Conservation (phyloP, 2,329 filamentous ascomycete species). For the Mycocentrospora acerina region DNA sequence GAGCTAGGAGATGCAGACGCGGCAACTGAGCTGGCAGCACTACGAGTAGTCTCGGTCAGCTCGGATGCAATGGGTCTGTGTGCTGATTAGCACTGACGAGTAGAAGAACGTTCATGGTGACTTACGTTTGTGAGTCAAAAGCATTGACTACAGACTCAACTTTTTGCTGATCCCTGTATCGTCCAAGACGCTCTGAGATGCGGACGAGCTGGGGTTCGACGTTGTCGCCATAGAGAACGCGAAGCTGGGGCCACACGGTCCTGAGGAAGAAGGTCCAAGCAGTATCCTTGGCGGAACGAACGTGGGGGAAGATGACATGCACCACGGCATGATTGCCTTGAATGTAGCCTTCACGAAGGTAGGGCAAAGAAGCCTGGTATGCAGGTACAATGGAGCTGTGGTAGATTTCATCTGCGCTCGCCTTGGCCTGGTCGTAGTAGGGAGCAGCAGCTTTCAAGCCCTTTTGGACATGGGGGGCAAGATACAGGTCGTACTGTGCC, state of each 20-base stretch:
- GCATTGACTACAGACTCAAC: slow-evolving; percentile 61
- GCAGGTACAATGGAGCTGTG: slow-evolving; percentile 73
- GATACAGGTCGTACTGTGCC: slow-evolving; percentile 66
- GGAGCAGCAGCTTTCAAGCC: slow-evolving; percentile 62
- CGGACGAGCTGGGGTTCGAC: slow-evolving; percentile 93
- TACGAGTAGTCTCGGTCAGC: slow-evolving; percentile 19
- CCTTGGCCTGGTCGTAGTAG: slow-evolving; percentile 68
- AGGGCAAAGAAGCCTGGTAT: slow-evolving; percentile 73
- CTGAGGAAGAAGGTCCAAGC: slow-evolving; percentile 70
- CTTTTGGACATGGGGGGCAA: slow-evolving; percentile 74
- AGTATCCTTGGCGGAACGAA: slow-evolving; percentile 69
- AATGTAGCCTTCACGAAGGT: slow-evolving; percentile 68
- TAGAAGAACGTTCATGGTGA: neutral
- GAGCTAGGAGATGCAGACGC: slow-evolving; percentile 21
- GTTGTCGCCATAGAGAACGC: slow-evolving; percentile 81
- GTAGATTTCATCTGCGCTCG: slow-evolving; percentile 67
- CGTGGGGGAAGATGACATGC: slow-evolving; percentile 71
- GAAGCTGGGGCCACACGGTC: slow-evolving; percentile 78
- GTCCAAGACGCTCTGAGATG: slow-evolving; percentile 84
- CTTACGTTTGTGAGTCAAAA: slow-evolving; percentile 45
- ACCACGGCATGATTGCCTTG: slow-evolving; percentile 67
- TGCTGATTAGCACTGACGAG: slow-evolving; percentile 8
- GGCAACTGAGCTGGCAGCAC: slow-evolving; percentile 21
- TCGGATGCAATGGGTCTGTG: slow-evolving; percentile 15
- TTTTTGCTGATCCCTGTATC: slow-evolving; percentile 68